Evolutionary conservation across 177 flowering plant genomes (phyloP), one percentile per base, ranked within the genome.

Genomic region (Vitis hybrid): DNA sequence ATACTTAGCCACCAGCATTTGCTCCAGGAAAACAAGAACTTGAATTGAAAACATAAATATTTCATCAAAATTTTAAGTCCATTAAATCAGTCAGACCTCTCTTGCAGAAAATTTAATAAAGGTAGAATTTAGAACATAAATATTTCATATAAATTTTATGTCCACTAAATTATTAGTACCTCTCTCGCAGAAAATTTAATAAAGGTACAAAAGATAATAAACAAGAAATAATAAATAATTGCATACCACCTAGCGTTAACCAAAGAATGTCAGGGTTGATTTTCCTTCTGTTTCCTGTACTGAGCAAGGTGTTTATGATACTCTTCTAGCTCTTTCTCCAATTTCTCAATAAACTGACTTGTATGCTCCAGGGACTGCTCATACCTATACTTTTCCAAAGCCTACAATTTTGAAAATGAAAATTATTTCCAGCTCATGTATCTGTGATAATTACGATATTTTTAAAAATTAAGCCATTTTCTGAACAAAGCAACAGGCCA

Each of bases 341-440:
- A 69, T 81, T 81, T 89, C 69, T 94, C 97, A 79, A 94, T 89
- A 82, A 94, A 92, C 78, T 84, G 79, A 75, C 98, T 87, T 67
- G 97, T 94, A 81, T 94, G 98, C 77, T 94, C 98, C 67, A 94
- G 90, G 2, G 97, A 91, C 78, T 94, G 98, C 76, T 85, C 87
- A 66, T 77, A 87, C 66, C 64, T 79, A 66, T 88, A 91, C 56
- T 89, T 92, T 52, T 89, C 98, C 82, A 91, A 71, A 19, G 98
- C 98, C 98, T 94, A 89, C 73, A 81, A 70, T 66, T 64, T 65
- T 60, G 6, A 15, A 12, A 40, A 18, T 3, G 3, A 64, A 24
- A 50, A 11, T 6, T 9, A 59, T 60, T 24, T 58, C 14, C 24
- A 19, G 11, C 48, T 18, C n/a, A 51, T 11, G 40, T 3, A 1